A percentile compares a stretch with the other conserved stretches of the same genome.
These are phyloP conservation scores for Macrocystidia cucumis DNA, from an alignment of 1,284 basidiomycete genomes.

Conservation along the genomic window DNA sequence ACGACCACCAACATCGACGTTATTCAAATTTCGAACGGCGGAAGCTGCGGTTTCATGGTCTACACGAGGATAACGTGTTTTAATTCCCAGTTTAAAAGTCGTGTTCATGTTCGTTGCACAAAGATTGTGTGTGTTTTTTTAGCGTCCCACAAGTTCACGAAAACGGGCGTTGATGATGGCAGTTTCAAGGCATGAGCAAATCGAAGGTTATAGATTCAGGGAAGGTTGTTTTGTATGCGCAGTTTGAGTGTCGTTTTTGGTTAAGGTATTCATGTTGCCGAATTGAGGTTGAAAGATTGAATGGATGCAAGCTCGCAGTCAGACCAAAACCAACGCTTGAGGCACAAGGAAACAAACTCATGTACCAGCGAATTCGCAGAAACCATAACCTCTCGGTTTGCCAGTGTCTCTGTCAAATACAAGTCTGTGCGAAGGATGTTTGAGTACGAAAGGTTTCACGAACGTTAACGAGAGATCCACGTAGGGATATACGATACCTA, in stretches of 20 bases:
- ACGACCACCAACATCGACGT: slow-evolving; percentile 77
- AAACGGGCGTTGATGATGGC: no score
- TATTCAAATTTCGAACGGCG: slow-evolving; percentile 84
- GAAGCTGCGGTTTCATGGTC: slow-evolving; percentile 86
- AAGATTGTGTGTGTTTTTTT: slow-evolving; percentile 7
- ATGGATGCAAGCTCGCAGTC: slow-evolving; percentile 24
- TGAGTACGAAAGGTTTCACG: slow-evolving; percentile 9
- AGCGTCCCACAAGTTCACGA: no score
- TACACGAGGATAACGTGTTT: slow-evolving; percentile 22
- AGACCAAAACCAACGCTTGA: slow-evolving; percentile 23
- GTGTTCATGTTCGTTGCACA: no score
- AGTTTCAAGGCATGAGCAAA: no score
- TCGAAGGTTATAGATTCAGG: no score
- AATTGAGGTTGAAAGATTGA: slow-evolving; percentile 9
- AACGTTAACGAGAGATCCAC: slow-evolving; percentile 5
- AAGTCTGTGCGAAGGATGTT: slow-evolving; percentile 46
- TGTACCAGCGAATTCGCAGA: slow-evolving; percentile 94
- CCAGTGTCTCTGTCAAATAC: slow-evolving; percentile 96
- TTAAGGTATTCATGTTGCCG: not conserved
- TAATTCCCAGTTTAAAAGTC: no score
- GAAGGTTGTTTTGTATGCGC: not conserved
- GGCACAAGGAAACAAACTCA: slow-evolving; percentile 27
- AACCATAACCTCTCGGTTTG: slow-evolving; percentile 95
- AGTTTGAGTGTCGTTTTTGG: slow-evolving; percentile 5
- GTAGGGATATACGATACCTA: slow-evolving; percentile 37